These are phyloP conservation scores for Amniculicola lignicola DNA, from an alignment of 495 filamentous ascomycete species.

Conservation along the genomic window DNA sequence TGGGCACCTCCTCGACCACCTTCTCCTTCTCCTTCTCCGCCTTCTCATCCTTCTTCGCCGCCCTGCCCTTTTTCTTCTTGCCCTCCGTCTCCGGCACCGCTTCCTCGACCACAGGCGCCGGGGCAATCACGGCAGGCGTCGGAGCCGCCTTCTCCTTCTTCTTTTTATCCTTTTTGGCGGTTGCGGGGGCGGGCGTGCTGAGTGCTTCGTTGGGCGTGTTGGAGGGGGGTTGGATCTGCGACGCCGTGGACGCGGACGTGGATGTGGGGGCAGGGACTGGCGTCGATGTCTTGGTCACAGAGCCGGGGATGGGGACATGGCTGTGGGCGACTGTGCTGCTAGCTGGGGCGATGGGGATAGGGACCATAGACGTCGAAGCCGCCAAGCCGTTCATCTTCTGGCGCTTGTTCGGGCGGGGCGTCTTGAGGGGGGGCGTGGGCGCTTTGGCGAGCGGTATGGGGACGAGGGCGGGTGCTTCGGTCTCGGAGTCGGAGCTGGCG, in stretches of 20 bases:
- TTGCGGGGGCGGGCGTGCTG: slow-evolving; percentile 5
- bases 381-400: slow-evolving; percentile 21
- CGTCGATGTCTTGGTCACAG: neutral
- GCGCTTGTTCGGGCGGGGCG: slow-evolving; percentile 29
- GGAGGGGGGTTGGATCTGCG: neutral
- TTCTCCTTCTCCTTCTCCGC: neutral
- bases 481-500: slow-evolving; percentile 12
- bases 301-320: neutral
- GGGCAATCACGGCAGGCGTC: slow-evolving; percentile 17
- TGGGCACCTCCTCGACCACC: neutral
- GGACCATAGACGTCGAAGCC: no score
- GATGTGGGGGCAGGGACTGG: slow-evolving; percentile 13
- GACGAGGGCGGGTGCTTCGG: slow-evolving; percentile 4
- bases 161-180: slow-evolving; percentile 20
- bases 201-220: no score
- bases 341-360: slow-evolving; percentile 8
- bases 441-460: slow-evolving; percentile 21
- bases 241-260: neutral
- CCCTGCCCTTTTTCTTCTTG: slow-evolving; percentile 28
- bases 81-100: slow-evolving; percentile 8
- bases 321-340: slow-evolving; percentile 3
- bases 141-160: slow-evolving; percentile 14
- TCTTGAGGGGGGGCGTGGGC: slow-evolving; percentile 25
- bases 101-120: slow-evolving; percentile 5
- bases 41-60: slow-evolving; percentile 18